Evolutionary conservation across 2,329 filamentous ascomycete genomes (phyloP).

Genomic region (Cucurbitaria berberidis): DNA sequence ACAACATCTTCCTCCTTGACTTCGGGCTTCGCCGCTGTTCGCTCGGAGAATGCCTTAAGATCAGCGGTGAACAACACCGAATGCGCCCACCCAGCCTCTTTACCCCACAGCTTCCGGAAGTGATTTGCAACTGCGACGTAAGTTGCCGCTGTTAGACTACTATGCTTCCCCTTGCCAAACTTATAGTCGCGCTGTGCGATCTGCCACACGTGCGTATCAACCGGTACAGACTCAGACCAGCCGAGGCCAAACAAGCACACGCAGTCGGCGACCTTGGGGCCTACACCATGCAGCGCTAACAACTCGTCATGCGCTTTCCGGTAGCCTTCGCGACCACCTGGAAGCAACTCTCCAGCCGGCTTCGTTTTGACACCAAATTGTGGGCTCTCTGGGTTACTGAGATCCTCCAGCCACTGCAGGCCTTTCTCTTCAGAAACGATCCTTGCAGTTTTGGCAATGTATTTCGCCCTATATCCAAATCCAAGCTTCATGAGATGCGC

Average conservation of each 20-base stretch:
- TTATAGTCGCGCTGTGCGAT: conserved; percentile 96
- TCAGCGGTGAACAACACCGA: conserved; percentile 96
- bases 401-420: conserved; percentile 73
- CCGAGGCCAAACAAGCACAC: conserved; percentile 95
- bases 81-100: conserved; percentile 96
- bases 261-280: conserved; percentile 96
- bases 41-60: conserved; percentile 80
- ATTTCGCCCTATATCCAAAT: conserved; percentile 94
- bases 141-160: conserved; percentile 84
- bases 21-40: conserved; percentile 57
- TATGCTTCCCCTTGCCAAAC: conserved; percentile 81
- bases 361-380: conserved; percentile 58
- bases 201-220: conserved; percentile 98
- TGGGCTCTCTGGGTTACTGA: conserved; percentile 79
- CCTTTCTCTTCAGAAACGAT: conserved; percentile 73
- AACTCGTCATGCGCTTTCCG: conserved; percentile 80
- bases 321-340: conserved; percentile 69
- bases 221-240: conserved; percentile 93
- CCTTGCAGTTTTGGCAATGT: conserved; percentile 83
- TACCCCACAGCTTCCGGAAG: conserved; percentile 88
- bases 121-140: conserved; percentile 91
- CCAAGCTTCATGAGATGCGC: conserved; percentile 79
- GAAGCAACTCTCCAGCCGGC: conserved; percentile 56
- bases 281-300: conserved; percentile 82
- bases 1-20: conserved; percentile 53